Base-by-base conservation (phyloP, 805 yeast genomes). In the Candida khao-thaluensis region DNA sequence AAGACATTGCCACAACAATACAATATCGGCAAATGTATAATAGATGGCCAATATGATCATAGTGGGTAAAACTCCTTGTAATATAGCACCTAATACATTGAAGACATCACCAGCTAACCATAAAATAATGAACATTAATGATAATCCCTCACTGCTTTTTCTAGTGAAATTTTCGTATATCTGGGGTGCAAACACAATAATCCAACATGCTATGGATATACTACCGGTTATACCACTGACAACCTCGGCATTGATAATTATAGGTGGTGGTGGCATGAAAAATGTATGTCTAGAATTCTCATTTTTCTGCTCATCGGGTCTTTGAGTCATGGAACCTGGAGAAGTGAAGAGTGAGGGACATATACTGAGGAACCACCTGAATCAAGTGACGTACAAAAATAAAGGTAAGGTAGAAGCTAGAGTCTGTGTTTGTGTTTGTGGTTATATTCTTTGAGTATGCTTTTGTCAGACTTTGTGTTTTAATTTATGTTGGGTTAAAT, bases 101-200 rank as follows among this genome's bases (percentile, higher is more conserved):
- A 93, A 91, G 0, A 91, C 78, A 62, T 93, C 99, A 33, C 98
- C 99, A 1, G 84, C 78, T 17, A 93, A 71, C 99, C 99, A 93
- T 17, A 93, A 71, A 6, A 88, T 75, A 15, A 93, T 86, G 61
- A 93, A 93, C 46, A 85, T 69, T 27, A 90, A 62, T 6, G 97
- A 89, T 14, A 93, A 72, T 5, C 98, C 97, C 40, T 93, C 97
- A 5, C 95, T 81, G 24, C 89, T 80, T 59, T 86, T 82, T 54
- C 98, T 69, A 44, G 74, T 72, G 55, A 86, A 89, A 49, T 90
- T 91, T 57, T 93, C 97, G 60, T 88, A 90, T 31, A 93, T 84
- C 58, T 91, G 98, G 8, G 98, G 98, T 26, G 95, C 95, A 70
- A 93, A 91, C 12, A 91, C 99, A 35, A 93, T 90, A 43, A 93